These are phyloP conservation scores for Botrytis aclada DNA, from an alignment of 2,329 filamentous ascomycete genomes.

Conservation along the genomic window DNA sequence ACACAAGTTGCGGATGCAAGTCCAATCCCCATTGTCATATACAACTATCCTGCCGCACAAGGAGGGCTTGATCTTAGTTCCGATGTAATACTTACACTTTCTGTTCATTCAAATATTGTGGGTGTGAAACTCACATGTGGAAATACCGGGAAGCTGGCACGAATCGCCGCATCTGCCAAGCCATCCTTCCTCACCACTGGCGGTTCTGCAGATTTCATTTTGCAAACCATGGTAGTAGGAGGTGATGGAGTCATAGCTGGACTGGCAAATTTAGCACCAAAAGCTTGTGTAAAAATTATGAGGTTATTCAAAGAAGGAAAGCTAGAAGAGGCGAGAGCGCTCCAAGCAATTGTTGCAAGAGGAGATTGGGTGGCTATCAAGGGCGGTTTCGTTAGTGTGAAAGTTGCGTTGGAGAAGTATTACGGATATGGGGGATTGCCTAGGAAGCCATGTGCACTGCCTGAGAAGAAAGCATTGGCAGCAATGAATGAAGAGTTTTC, in stretches of 20 bases:
- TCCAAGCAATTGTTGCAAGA: constrained; percentile 59
- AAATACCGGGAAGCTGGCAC: constrained; percentile 45
- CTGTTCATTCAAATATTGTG: constrained; percentile 39
- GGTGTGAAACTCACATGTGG: constrained; percentile 42
- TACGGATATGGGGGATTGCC: constrained; percentile 60
- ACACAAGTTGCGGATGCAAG: constrained; percentile 41
- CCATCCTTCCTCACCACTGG: not conserved
- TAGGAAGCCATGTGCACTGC: constrained; percentile 46
- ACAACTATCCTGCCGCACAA: constrained; percentile 47
- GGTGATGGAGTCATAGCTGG: constrained; percentile 14
- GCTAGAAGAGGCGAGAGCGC: constrained; percentile 52
- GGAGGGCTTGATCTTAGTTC: constrained; percentile 46
- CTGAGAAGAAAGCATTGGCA: not conserved
- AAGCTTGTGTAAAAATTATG: constrained; percentile 55
- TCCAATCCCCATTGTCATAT: constrained; percentile 45
- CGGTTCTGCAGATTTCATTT: constrained; percentile 14
- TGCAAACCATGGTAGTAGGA: constrained; percentile 15
- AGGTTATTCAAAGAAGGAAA: constrained; percentile 56
- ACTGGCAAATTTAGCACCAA: constrained; percentile 18
- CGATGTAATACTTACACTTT: constrained; percentile 37
- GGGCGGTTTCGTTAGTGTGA: constrained; percentile 63
- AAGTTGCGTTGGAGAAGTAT: constrained; percentile 56
- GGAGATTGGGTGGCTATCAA: constrained; percentile 67
- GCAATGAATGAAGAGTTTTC: constrained; percentile 5
- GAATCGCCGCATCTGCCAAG: constrained; percentile 35